phyloP scores from a whole-genome alignment of 2,329 filamentous ascomycete genomes.

The Alternaria rosae region DNA sequence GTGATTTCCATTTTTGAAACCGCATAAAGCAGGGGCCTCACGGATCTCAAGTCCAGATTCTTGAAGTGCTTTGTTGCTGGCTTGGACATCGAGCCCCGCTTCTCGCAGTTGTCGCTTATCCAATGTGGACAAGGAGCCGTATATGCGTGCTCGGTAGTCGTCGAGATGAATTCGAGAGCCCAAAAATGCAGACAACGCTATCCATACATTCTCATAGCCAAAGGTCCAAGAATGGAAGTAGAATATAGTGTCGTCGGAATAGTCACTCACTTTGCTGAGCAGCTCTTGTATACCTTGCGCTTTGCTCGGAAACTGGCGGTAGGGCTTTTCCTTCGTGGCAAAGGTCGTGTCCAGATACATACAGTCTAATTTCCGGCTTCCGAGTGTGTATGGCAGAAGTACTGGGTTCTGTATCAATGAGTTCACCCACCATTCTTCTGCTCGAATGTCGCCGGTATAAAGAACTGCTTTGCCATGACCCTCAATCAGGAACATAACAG shows the following conservation, averaged over 20 bases:
- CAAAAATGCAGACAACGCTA: slow-evolving; percentile 76
- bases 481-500: slow-evolving; percentile 93
- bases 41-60: slow-evolving; percentile 51
- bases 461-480: slow-evolving; percentile 74
- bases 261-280: slow-evolving; percentile 70
- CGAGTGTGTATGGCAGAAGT: slow-evolving; percentile 73
- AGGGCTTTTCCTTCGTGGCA: slow-evolving; percentile 59
- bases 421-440: slow-evolving; percentile 87
- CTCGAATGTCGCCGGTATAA: slow-evolving; percentile 88
- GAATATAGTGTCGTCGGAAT: slow-evolving; percentile 78
- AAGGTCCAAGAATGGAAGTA: slow-evolving; percentile 92
- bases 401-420: slow-evolving; percentile 73
- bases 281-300: slow-evolving; percentile 79
- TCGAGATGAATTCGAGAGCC: slow-evolving; percentile 81
- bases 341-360: slow-evolving; percentile 93
- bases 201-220: slow-evolving; percentile 92
- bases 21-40: slow-evolving; percentile 73
- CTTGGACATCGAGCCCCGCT: slow-evolving; percentile 49
- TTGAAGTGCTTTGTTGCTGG: slow-evolving; percentile 30
- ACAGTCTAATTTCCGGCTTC: slow-evolving; percentile 66
- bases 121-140: slow-evolving; percentile 62
- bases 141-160: slow-evolving; percentile 78
- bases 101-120: slow-evolving; percentile 30
- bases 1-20: slow-evolving; percentile 77
- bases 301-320: slow-evolving; percentile 67